Evolutionary conservation across 2,329 filamentous ascomycete species (phyloP).

Genomic region (Magnaporthiopsis incrustans): DNA sequence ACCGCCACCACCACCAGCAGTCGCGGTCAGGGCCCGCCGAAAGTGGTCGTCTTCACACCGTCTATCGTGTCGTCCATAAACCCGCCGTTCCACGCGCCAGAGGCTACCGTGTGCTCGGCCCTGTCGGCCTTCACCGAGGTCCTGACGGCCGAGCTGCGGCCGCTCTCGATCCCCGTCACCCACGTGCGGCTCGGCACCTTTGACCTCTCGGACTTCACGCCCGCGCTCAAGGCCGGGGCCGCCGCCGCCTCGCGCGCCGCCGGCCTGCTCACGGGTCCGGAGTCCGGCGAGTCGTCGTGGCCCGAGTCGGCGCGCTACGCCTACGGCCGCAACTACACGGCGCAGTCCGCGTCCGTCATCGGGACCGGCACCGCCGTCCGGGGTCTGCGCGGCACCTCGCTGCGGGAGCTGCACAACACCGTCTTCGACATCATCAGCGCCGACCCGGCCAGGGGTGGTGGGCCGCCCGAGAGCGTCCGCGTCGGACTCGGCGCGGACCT

Average conservation of each 20-base stretch:
- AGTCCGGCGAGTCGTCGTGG: constrained; percentile 55
- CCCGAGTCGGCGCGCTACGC: constrained; percentile 49
- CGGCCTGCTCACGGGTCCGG: constrained; percentile 29
- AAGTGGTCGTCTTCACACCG: constrained; percentile 70
- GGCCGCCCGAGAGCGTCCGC: constrained; percentile 48
- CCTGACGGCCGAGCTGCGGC: constrained; percentile 68
- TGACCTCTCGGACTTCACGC: constrained; percentile 65
- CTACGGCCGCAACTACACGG: constrained; percentile 56
- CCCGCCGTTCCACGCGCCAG: constrained; percentile 74
- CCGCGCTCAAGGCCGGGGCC: constrained; percentile 29
- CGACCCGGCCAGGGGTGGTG: constrained; percentile 31
- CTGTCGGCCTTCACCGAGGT: constrained; percentile 81
- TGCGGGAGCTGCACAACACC: constrained; percentile 74
- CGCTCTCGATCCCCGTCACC: constrained; percentile 69
- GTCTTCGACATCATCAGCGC: constrained; percentile 80
- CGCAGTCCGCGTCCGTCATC: constrained; percentile 47
- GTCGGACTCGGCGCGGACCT: constrained; percentile 78
- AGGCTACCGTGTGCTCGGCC: constrained; percentile 77
- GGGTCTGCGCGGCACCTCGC: constrained; percentile 58
- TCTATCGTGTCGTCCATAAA: constrained; percentile 73
- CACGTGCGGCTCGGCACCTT: constrained; percentile 90
- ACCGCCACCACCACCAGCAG: constrained; percentile 16
- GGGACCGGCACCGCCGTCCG: constrained; percentile 45
- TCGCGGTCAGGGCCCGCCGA: constrained; percentile 46
- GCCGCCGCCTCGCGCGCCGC: constrained; percentile 11